Percentiles rank a stretch among this genome's conserved stretches.
Conservation (phyloP, 2,329 filamentous ascomycete genomes). For the Orbilia javanica region DNA sequence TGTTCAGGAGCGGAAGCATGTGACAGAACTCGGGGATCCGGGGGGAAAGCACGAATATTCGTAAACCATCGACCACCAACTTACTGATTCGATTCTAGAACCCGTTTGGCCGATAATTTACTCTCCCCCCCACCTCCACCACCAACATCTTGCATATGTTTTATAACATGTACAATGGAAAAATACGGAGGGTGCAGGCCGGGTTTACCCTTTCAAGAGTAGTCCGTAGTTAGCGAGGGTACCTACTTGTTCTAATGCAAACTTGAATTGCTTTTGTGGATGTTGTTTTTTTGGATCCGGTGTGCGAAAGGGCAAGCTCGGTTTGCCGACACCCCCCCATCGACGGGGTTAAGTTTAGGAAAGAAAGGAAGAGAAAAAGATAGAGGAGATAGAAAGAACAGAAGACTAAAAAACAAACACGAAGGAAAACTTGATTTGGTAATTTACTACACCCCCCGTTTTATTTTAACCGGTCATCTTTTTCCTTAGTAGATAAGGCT, state of each 20-base stretch:
- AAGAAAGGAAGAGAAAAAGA: neutral
- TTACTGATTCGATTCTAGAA: slow-evolving; percentile 13
- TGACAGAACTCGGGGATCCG: slow-evolving; percentile 4
- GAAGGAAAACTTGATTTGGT: neutral
- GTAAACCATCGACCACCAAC: neutral
- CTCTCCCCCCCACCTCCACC: neutral
- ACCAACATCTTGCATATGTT: neutral
- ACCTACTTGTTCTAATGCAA: no score
- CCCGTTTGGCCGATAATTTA: neutral
- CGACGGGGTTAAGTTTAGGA: no score
- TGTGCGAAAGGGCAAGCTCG: no score
- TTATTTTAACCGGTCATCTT: slow-evolving; percentile 3
- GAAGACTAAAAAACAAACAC: no score
- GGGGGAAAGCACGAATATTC: neutral
- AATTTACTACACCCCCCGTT: neutral
- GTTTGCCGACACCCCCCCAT: no score
- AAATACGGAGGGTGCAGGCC: neutral
- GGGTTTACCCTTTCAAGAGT: no score
- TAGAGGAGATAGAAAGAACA: no score
- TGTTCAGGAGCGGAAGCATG: neutral
- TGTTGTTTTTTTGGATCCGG: no score
- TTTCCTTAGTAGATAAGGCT: neutral
- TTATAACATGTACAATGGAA: neutral
- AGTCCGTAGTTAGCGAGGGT: no score
- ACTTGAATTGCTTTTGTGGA: no score